These are phyloP conservation scores for Adiantum capillusveneris DNA, from an alignment of 75 land plant species.

Conservation along the genomic window DNA sequence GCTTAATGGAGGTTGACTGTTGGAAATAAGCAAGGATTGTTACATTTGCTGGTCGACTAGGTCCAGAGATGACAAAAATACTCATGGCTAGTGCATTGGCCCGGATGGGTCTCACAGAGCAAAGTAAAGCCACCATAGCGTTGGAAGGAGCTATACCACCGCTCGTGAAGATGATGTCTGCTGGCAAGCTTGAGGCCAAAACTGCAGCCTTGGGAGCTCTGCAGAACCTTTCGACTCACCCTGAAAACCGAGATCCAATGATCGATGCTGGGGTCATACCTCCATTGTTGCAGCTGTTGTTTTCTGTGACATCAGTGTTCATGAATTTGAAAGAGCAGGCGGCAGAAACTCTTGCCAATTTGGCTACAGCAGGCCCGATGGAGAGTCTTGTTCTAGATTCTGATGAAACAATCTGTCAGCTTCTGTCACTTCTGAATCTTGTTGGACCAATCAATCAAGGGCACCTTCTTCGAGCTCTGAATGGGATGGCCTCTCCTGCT, in stretches of 20 bases:
- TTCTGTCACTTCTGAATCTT: conserved; percentile 42
- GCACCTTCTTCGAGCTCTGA: conserved; percentile 48
- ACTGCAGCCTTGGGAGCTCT: conserved; percentile 47
- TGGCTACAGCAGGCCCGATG: conserved; percentile 28
- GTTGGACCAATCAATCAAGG: conserved; percentile 41
- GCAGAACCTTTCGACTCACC: conserved; percentile 46
- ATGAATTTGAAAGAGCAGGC: conserved; percentile 41
- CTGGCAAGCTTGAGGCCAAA: conserved; percentile 34
- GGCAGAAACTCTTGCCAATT: conserved; percentile 50
- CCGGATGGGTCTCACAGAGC: conserved; percentile 54
- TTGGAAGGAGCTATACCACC: conserved; percentile 47
- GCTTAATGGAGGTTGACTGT: no score
- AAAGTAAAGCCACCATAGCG: conserved; percentile 38
- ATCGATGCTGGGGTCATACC: conserved; percentile 38
- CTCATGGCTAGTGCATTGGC: conserved; percentile 58
- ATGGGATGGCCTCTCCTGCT: conserved; percentile 33
- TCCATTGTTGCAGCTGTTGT: conserved; percentile 44
- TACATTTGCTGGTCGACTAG: conserved; percentile 19
- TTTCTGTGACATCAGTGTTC: conserved; percentile 23
- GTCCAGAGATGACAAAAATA: conserved; percentile 40
- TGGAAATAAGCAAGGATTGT: no score
- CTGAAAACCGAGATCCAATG: conserved; percentile 46
- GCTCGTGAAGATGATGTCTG: conserved; percentile 45
- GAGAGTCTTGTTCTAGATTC: conserved; percentile 36
- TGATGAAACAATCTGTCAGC: conserved; percentile 45